phyloP scores from a whole-genome alignment of 1,139 yeast species.

The Yamadazyma oceani region DNA sequence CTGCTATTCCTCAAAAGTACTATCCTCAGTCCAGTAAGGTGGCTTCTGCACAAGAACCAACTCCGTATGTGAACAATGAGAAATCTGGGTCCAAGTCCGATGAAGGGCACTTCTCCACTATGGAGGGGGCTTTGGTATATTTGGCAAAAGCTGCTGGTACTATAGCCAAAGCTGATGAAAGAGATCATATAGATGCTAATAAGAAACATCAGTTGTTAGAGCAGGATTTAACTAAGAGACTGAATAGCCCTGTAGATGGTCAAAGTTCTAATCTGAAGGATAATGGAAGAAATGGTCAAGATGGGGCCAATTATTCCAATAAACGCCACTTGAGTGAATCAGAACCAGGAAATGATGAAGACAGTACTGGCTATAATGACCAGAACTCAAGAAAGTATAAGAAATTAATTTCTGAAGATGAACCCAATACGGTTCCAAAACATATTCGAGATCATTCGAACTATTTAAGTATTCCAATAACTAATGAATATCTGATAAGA shows the following conservation, averaged over 20 bases:
- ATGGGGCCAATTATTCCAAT: no score
- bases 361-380: no score
- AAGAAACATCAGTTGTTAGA: slow-evolving; percentile 52
- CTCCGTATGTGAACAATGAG: not conserved
- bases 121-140: slow-evolving; percentile 68
- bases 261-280: slow-evolving; percentile 1
- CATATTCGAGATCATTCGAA: slow-evolving; percentile 19
- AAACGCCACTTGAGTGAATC: no score
- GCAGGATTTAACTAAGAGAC: slow-evolving; percentile 11
- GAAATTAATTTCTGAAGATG: slow-evolving; percentile 8
- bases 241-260: not conserved
- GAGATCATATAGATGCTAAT: slow-evolving; percentile 67
- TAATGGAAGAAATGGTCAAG: not conserved
- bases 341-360: no score
- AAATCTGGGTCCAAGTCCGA: slow-evolving; percentile 2
- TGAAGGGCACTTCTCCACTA: slow-evolving; percentile 40
- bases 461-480: slow-evolving; percentile 17
- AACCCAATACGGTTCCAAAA: slow-evolving; percentile 11
- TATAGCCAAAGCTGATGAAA: slow-evolving; percentile 63
- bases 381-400: slow-evolving; percentile 4
- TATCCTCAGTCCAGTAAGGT: not conserved
- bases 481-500: slow-evolving; percentile 35
- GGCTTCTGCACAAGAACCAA: not conserved
- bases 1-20: slow-evolving; percentile 1
- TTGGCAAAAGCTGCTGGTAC: slow-evolving; percentile 76